These are phyloP conservation scores for Senna siamea DNA, from an alignment of 306 rosid genomes.

Conservation along the genomic window DNA sequence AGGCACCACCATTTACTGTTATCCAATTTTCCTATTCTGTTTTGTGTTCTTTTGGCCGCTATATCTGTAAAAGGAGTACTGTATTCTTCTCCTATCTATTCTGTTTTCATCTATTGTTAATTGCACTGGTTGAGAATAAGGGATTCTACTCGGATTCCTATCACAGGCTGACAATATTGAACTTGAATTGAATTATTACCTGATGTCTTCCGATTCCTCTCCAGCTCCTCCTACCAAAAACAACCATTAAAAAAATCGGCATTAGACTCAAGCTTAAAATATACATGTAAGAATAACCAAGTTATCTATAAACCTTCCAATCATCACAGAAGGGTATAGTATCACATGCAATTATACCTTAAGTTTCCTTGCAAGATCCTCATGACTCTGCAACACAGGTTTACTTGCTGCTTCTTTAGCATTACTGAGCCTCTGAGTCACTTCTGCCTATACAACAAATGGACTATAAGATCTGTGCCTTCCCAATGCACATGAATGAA, in stretches of 20 bases:
- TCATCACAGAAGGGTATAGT: background rate
- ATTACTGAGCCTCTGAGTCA: conserved; percentile 84
- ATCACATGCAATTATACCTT: conserved; percentile 52
- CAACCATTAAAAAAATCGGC: conserved; percentile 16
- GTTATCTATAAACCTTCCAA: conserved; percentile 15
- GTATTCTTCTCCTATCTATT: no score
- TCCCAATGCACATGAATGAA: conserved; percentile 4
- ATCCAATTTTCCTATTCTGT: no score
- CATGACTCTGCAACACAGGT: conserved; percentile 82
- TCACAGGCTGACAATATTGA: no score
- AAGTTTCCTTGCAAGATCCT: conserved; percentile 96
- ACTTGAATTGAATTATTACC: conserved; percentile 36
- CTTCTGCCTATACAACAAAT: conserved; percentile 74
- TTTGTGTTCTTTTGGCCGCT: no score
- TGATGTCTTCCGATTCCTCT: conserved; percentile 49
- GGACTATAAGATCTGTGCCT: conserved; percentile 26
- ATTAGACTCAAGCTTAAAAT: conserved; percentile 1
- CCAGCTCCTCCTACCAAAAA: conserved; percentile 52
- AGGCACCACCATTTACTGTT: no score
- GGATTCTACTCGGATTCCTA: no score
- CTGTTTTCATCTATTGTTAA: no score
- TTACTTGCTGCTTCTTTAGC: conserved; percentile 77
- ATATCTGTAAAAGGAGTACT: no score
- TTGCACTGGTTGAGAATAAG: no score
- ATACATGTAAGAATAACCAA: background rate